Evolutionary conservation across 148 eudicot genomes (phyloP).

Genomic region (Rhododendron simsii): DNA sequence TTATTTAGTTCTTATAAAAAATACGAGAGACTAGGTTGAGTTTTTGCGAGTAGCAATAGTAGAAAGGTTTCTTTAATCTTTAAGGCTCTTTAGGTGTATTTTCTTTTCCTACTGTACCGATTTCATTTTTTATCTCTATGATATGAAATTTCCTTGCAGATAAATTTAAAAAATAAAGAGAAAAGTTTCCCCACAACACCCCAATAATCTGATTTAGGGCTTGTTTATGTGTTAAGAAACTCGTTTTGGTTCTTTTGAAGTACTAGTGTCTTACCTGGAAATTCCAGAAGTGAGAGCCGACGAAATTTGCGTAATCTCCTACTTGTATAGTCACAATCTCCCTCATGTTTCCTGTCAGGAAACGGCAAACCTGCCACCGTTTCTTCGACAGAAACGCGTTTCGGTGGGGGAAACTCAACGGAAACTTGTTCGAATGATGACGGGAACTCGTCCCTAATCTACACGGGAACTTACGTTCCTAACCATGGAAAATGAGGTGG

Average conservation of each 20-base stretch:
- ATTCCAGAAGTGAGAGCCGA: slow-evolving; percentile 96
- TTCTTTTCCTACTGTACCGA: not conserved
- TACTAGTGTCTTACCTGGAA: slow-evolving; percentile 55
- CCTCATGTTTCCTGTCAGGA: slow-evolving; percentile 41
- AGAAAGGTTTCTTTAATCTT: too few species aligned
- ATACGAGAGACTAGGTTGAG: too few species aligned
- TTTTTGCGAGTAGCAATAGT: too few species aligned
- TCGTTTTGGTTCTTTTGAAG: not conserved
- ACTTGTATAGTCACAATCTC: slow-evolving; percentile 79
- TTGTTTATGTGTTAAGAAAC: not conserved
- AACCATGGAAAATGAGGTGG: too few species aligned
- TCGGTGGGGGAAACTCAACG: too few species aligned
- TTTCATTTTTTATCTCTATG: not conserved
- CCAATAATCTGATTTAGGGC: not conserved
- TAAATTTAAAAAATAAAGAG: not conserved
- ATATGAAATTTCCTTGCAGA: not conserved
- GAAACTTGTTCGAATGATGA: not conserved
- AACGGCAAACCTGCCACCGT: not conserved
- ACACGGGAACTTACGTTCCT: not conserved
- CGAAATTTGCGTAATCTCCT: slow-evolving; percentile 76
- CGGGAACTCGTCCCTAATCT: not conserved
- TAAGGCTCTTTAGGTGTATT: not conserved
- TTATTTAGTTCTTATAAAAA: too few species aligned
- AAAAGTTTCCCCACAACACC: not conserved
- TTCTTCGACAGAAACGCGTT: too few species aligned